Evolutionary conservation across 805 yeast species (phyloP), one percentile per base, ranked within the genome.

Genomic region (Blastobotrys chiropterorum): DNA sequence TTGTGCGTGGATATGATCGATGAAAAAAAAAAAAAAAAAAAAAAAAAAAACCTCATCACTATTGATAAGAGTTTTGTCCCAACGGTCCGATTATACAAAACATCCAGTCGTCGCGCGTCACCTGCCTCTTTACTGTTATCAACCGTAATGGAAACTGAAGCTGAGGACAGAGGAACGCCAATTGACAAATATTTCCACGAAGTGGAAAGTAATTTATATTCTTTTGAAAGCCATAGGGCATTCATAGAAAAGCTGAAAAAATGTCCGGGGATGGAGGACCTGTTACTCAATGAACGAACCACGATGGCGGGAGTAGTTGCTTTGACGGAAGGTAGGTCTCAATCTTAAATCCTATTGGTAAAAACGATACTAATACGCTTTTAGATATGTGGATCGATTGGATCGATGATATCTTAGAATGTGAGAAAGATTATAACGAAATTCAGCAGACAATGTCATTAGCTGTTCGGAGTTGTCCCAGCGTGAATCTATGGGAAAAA

Each of bases 381-480:
- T 26, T 26, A 26, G 38, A 38, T 31, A 34, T 47, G 40, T 53
- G 51, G 48, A 31, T 47, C 7, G 44, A 47, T 13, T 51, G 54
- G 54, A 44, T 53, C 5, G 44, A 48, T 30, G 56, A 51, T 26
- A 16, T 20, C n/a, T 3, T 20, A n/a, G 40, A 5, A 30, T 15
- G 34, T 15, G 16, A 3, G 11, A 20, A 21, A 31, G 34, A 17
- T 31, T 38, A 4, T 13, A 3, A 16, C 15, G 41, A 11, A 5
- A 8, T 52, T 6, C 21, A 44, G 15, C 30, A 44, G 15, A 38
- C 49, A 6, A 41, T 42, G 21, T 17, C 38, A 5, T 20, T 17
- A 7, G 54, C 53, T 2, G 14, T 52, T 8, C 19, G 44, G 15
- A 39, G 46, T 20, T 52, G 54, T 31, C 54, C 54, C 7, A 48